A percentile compares a stretch with the other conserved stretches of the same genome.
phyloP scores from a whole-genome alignment of 768 basidiomycete species.

The Kwoniella europaea region DNA sequence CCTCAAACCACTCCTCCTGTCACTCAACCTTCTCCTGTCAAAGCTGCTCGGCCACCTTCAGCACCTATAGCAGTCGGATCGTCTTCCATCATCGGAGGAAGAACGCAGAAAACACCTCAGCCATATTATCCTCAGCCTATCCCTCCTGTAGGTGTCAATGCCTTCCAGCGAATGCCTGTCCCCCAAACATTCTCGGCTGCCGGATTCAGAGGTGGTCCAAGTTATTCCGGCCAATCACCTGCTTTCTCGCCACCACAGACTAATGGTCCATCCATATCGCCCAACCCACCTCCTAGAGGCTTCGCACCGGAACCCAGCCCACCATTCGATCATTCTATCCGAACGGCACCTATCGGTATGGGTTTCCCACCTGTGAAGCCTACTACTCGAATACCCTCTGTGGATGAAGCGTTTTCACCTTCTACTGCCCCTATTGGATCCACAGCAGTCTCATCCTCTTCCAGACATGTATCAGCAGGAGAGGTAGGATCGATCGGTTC shows the following conservation, averaged over 20 bases:
- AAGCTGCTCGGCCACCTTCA: constrained; percentile 21
- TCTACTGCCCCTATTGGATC: constrained; percentile 45
- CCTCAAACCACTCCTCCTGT: constrained; percentile 38
- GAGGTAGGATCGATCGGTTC: constrained; percentile 22
- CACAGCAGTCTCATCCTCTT: constrained; percentile 12
- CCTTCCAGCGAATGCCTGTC: constrained; percentile 38
- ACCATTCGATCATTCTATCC: constrained; percentile 36
- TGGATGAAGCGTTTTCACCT: constrained; percentile 52
- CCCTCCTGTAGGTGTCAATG: constrained; percentile 30
- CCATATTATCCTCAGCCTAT: constrained; percentile 46
- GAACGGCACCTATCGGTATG: constrained; percentile 51
- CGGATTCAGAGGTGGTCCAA: constrained; percentile 34
- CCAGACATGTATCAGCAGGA: constrained; percentile 23
- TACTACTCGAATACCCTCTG: constrained; percentile 31
- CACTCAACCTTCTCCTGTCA: constrained; percentile 39
- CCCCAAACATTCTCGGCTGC: constrained; percentile 33
- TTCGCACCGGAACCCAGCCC: constrained; percentile 33
- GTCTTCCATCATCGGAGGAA: not conserved
- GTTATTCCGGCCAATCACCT: constrained; percentile 31
- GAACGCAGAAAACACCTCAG: constrained; percentile 45
- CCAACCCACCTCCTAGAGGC: constrained; percentile 35
- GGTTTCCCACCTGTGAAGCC: constrained; percentile 47
- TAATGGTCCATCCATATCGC: constrained; percentile 29
- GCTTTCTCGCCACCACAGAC: constrained; percentile 40
- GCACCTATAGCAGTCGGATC: constrained; percentile 10